Conservation (phyloP, 164 flowering plant genomes). For the Stephania yunnanensis region DNA sequence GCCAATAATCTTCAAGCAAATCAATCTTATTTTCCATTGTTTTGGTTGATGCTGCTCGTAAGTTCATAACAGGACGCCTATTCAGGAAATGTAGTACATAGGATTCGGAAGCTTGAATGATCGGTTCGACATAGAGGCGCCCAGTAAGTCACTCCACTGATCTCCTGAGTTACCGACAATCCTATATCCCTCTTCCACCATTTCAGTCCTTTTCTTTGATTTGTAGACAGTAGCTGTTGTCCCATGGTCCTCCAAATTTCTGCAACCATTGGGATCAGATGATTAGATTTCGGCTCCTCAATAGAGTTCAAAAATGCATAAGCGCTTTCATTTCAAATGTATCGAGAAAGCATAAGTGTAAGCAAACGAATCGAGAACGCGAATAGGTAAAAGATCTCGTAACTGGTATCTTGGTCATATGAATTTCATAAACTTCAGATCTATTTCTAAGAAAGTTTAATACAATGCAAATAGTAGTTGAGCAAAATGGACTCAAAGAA, state of each 20-base stretch:
- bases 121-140: conserved; percentile 45
- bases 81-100: conserved; percentile 71
- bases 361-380: not conserved
- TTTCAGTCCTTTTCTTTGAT: conserved; percentile 72
- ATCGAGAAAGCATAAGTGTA: not conserved
- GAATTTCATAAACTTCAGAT: not conserved
- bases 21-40: not conserved
- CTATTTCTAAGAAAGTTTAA: no score
- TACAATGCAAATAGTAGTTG: not conserved
- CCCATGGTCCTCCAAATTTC: conserved; percentile 54
- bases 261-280: conserved; percentile 20
- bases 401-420: not conserved
- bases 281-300: not conserved
- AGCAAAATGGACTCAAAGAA: not conserved
- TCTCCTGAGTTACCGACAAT: conserved; percentile 84
- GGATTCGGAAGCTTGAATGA: conserved; percentile 95
- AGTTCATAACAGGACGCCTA: not conserved
- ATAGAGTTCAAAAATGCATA: no score
- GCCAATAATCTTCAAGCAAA: not conserved
- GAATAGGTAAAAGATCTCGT: not conserved
- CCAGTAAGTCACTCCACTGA: conserved; percentile 89
- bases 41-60: not conserved
- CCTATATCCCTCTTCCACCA: conserved; percentile 61
- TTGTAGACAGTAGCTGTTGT: conserved; percentile 60
- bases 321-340: not conserved